Evolutionary conservation across 208 protist species (phyloP).

Genomic region (Blastocrithidia nonstop): DNA sequence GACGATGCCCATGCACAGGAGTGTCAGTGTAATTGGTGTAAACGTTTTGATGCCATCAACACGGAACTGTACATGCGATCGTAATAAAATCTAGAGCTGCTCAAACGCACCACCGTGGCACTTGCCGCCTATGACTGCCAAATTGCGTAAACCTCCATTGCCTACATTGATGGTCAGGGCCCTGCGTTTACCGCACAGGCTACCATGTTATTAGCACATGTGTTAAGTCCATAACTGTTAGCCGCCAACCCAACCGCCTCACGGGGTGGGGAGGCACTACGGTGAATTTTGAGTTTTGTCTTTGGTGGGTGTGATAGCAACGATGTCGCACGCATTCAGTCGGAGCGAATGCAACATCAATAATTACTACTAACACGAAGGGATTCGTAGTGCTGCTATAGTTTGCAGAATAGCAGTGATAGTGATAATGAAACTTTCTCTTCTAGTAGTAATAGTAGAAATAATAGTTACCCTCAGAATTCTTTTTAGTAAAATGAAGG

Average conservation of each 20-base stretch:
- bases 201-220: conserved; percentile 36
- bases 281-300: conserved; percentile 24
- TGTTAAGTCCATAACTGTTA: conserved; percentile 25
- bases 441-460: conserved; percentile 2
- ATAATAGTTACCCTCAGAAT: too few species aligned
- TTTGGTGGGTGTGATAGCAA: conserved; percentile 20
- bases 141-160: conserved; percentile 19
- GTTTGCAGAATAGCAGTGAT: conserved; percentile 7
- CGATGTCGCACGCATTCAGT: conserved; percentile 17
- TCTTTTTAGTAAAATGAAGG: too few species aligned
- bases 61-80: neutral
- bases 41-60: neutral
- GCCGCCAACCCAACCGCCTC: conserved; percentile 21
- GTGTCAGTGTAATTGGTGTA: too few species aligned
- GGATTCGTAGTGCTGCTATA: too few species aligned
- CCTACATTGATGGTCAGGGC: conserved; percentile 15
- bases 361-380: conserved; percentile 5
- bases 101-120: conserved; percentile 12
- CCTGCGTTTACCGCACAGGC: conserved; percentile 26
- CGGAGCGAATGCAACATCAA: conserved; percentile 7
- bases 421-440: neutral
- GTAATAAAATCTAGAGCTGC: conserved; percentile 10
- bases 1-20: neutral
- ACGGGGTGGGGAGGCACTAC: conserved; percentile 18
- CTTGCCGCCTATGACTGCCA: conserved; percentile 19